Evolutionary conservation across 2,329 filamentous ascomycete species (phyloP).

Genomic region (Zelopaecilomyces penicillatus): DNA sequence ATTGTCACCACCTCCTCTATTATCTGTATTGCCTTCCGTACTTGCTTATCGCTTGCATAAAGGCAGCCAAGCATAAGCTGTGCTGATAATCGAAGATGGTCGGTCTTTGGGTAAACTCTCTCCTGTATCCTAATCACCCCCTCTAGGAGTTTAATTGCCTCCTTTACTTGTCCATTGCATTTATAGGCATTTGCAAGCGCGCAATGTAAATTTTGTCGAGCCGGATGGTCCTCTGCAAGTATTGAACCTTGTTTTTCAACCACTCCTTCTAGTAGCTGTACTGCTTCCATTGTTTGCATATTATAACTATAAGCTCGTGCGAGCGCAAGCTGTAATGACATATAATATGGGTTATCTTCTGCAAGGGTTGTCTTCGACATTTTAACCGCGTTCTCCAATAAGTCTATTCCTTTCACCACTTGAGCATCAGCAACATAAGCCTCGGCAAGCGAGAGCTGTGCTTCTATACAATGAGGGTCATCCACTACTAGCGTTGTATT

Average conservation of each 20-base stretch:
- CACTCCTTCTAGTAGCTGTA: constrained; percentile 2
- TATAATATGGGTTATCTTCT: constrained; percentile 3
- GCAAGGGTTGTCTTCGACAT: not conserved
- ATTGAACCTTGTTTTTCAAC: not conserved
- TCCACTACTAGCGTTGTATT: constrained; percentile 6
- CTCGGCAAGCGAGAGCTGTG: constrained; percentile 4
- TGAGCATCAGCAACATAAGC: constrained; percentile 4
- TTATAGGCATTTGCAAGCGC: constrained; percentile 6
- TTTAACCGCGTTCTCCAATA: constrained; percentile 2
- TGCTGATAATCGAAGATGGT: constrained; percentile 2
- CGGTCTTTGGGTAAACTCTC: not conserved
- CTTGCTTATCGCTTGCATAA: no score
- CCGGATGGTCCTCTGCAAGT: constrained; percentile 6
- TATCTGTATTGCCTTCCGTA: no score
- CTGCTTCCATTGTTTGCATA: not conserved
- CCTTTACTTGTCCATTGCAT: constrained; percentile 1
- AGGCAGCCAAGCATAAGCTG: not conserved
- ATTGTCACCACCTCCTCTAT: no score
- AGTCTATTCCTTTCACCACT: constrained; percentile 3
- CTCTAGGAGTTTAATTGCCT: constrained; percentile 6
- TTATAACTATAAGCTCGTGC: constrained; percentile 4
- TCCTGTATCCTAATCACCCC: constrained; percentile 2
- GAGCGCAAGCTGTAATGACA: constrained; percentile 1
- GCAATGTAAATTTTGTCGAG: constrained; percentile 4
- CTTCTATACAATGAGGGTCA: constrained; percentile 3